Percentiles rank a stretch among this genome's conserved stretches.
Evolutionary conservation across 1,139 yeast genomes (phyloP).

Genomic region (Saccharomycopsis hybrid): DNA sequence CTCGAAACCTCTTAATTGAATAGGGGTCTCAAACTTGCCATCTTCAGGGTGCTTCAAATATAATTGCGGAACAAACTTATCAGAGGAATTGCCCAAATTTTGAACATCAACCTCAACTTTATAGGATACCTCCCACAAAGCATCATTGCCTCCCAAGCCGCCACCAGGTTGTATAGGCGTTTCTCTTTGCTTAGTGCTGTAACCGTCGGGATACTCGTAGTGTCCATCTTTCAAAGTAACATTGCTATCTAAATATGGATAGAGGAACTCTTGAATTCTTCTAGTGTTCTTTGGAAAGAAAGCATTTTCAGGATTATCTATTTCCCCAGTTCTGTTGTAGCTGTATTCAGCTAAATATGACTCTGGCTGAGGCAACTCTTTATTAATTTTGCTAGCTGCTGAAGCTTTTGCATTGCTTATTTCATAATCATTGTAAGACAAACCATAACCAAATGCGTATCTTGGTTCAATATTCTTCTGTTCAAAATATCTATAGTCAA

Average conservation of each 20-base stretch:
- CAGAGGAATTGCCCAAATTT: constrained; percentile 45
- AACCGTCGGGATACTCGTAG: constrained; percentile 47
- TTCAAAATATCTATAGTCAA: constrained; percentile 37
- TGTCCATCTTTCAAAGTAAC: constrained; percentile 30
- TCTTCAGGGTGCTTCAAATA: constrained; percentile 49
- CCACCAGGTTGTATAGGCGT: constrained; percentile 48
- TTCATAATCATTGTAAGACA: background rate
- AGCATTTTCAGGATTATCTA: constrained; percentile 51
- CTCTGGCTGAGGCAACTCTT: constrained; percentile 44
- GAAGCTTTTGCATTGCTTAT: constrained; percentile 30
- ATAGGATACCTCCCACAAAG: constrained; percentile 39
- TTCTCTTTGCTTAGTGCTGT: constrained; percentile 33
- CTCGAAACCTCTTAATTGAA: constrained; percentile 53
- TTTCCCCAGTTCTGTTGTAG: constrained; percentile 36
- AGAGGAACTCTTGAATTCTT: constrained; percentile 45
- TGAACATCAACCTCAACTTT: constrained; percentile 41
- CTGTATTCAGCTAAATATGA: constrained; percentile 38
- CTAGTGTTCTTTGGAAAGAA: constrained; percentile 47
- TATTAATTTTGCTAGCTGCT: constrained; percentile 33
- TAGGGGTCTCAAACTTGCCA: constrained; percentile 30
- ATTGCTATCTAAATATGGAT: constrained; percentile 44
- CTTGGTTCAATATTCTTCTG: constrained; percentile 49
- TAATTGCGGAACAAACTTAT: constrained; percentile 50
- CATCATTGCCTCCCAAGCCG: constrained; percentile 46
- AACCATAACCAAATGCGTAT: constrained; percentile 51